Base-by-base conservation (phyloP, 169 alveolate species). In the Plasmodium chabaudi region DNA sequence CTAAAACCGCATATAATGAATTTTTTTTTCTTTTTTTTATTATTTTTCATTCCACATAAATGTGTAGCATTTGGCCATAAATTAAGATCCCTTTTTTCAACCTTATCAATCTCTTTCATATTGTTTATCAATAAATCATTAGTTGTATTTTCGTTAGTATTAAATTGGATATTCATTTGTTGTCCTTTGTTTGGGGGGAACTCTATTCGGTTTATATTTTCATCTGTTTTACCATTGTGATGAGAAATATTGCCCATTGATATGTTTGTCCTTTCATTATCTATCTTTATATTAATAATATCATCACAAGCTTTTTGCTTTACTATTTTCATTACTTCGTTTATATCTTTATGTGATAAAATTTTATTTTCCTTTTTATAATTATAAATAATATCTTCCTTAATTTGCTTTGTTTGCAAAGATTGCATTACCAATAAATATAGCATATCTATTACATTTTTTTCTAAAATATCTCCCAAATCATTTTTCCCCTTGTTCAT, bases 1-100 rank as follows among this genome's bases (percentile, higher is more conserved):
- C 72, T 55, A 49, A 91, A 91, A n/a, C 90, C 94, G 25, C 56
- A 56, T 47, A 82, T 9, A 23, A 59, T 42, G 6, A 53, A 75
- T 69, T 34, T 88, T 72, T 42, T 87, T 74, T 34, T 53, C 19
- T 0, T 13, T 60, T 65, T 53, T 71, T 59, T 68, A 49, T 60
- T n/a, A 23, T n/a, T 70, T 71, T 27, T 23, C 19, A 13, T 13
- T 25, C 44, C n/a, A 25, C 39, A 12, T 67, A 13, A 34, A 15
- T 27, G 15, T 49, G 21, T 59, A 55, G 61, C 21, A 42, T 19
- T 59, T 46, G 19, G n/a, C 7, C 0, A 34, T 34, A 34, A 34
- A 34, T 34, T 34, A 34, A 34, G 42, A 75, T 51, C 68, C 53
- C 67, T 9, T 9, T 67, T 67, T 9, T 23, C 75, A 57, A 9